Conservation (phyloP, 1,139 yeast species). For the Candida buenavistaensis region DNA sequence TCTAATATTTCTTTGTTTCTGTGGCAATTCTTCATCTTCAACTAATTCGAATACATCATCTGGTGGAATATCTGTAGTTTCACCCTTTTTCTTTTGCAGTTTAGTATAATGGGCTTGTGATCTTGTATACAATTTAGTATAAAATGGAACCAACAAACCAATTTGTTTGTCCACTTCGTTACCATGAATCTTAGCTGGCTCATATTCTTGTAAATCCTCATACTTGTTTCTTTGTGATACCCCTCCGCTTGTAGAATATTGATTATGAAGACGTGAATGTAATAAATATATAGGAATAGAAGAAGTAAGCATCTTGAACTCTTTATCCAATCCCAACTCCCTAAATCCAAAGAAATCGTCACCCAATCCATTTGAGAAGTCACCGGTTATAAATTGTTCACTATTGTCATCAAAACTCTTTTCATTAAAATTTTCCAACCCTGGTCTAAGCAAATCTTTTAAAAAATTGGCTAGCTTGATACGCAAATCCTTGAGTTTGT, state of each 20-base stretch:
- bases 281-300: slow-evolving; percentile 88
- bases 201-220: slow-evolving; percentile 60
- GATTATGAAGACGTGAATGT: slow-evolving; percentile 71
- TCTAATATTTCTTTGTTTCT: slow-evolving; percentile 74
- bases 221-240: slow-evolving; percentile 52
- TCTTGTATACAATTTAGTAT: slow-evolving; percentile 50
- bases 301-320: slow-evolving; percentile 80
- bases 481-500: slow-evolving; percentile 68
- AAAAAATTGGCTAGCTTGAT: slow-evolving; percentile 69
- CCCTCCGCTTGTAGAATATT: slow-evolving; percentile 42
- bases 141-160: slow-evolving; percentile 60
- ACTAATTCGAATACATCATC: slow-evolving; percentile 46
- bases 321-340: slow-evolving; percentile 91
- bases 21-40: slow-evolving; percentile 82
- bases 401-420: slow-evolving; percentile 83
- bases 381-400: slow-evolving; percentile 93
- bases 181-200: slow-evolving; percentile 49
- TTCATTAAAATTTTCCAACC: slow-evolving; percentile 72
- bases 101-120: slow-evolving; percentile 50
- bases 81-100: slow-evolving; percentile 55
- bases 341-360: slow-evolving; percentile 97
- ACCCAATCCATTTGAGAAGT: slow-evolving; percentile 88
- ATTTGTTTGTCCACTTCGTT: slow-evolving; percentile 55
- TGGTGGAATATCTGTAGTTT: slow-evolving; percentile 44
- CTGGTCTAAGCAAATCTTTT: slow-evolving; percentile 81